Conservation (phyloP, 2,329 filamentous ascomycete species). For the Aspergillus oerlinghausenensis region DNA sequence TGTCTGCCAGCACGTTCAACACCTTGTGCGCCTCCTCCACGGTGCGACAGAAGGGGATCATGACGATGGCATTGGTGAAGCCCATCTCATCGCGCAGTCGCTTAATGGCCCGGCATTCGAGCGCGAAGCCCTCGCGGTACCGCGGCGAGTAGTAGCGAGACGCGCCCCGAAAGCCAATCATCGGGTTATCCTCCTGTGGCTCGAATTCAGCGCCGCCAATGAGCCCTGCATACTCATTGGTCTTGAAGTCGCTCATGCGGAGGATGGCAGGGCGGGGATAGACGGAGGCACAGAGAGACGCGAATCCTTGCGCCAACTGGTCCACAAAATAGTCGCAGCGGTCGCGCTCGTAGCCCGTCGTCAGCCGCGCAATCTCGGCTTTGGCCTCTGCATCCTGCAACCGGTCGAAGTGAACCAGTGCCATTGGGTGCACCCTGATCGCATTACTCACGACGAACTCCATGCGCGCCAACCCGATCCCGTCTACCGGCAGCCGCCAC, state of each 20-base stretch:
- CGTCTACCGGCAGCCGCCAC: constrained; percentile 38
- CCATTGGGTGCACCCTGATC: constrained; percentile 37
- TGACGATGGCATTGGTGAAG: constrained; percentile 35
- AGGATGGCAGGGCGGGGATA: constrained; percentile 38
- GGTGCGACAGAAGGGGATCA: constrained; percentile 39
- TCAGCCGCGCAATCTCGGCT: constrained; percentile 25
- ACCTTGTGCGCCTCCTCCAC: constrained; percentile 33
- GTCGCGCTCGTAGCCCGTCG: constrained; percentile 29
- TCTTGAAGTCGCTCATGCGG: constrained; percentile 41
- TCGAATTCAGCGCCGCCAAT: constrained; percentile 40
- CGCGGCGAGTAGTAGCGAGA: constrained; percentile 39
- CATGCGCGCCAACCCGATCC: constrained; percentile 40
- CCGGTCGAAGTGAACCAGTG: constrained; percentile 30
- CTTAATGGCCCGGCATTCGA: constrained; percentile 38
- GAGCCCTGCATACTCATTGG: constrained; percentile 39
- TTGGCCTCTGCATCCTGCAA: constrained; percentile 25
- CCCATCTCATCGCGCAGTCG: constrained; percentile 36
- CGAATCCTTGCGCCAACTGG: constrained; percentile 33
- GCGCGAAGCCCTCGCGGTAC: constrained; percentile 37
- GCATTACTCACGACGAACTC: constrained; percentile 38
- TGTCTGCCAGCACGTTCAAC: constrained; percentile 32
- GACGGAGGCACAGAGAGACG: constrained; percentile 35
- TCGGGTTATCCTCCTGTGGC: constrained; percentile 38
- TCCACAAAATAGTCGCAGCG: constrained; percentile 37
- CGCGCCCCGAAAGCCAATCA: constrained; percentile 41